A percentile compares a stretch with the other conserved stretches of the same genome.
Conservation (phyloP, 495 filamentous ascomycete genomes). For the Tirmania nivea region DNA sequence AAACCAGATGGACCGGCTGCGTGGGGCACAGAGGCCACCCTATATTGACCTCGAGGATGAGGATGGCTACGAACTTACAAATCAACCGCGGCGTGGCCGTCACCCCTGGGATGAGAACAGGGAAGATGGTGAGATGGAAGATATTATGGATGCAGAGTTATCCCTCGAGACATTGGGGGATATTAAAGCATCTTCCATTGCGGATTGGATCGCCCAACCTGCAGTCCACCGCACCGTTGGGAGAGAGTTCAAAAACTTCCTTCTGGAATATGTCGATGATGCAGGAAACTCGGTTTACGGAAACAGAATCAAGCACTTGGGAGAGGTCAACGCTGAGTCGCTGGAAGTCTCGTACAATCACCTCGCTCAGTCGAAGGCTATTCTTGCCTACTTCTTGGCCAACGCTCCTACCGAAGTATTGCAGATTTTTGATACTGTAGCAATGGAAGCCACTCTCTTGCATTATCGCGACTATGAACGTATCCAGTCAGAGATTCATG, state of each 20-base stretch:
- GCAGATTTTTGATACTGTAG: constrained; percentile 90
- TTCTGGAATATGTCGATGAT: constrained; percentile 86
- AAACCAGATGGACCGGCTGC: constrained; percentile 59
- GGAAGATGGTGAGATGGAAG: constrained; percentile 67
- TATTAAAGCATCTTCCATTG: constrained; percentile 77
- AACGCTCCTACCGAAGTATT: constrained; percentile 86
- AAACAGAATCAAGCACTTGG: constrained; percentile 72
- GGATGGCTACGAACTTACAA: constrained; percentile 56
- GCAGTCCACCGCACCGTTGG: constrained; percentile 85
- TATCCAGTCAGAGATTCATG: constrained; percentile 95
- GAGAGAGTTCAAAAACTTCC: constrained; percentile 88
- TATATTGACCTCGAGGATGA: constrained; percentile 87
- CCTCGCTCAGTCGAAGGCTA: constrained; percentile 71
- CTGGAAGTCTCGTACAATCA: constrained; percentile 93
- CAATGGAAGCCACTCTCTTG: constrained; percentile 82
- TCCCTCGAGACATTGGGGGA: constrained; percentile 79
- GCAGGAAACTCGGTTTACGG: constrained; percentile 81
- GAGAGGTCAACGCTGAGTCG: constrained; percentile 89
- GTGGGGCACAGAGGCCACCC: constrained; percentile 56
- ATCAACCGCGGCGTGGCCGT: constrained; percentile 50
- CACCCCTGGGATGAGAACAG: constrained; percentile 83
- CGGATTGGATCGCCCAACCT: constrained; percentile 83
- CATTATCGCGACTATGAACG: constrained; percentile 95
- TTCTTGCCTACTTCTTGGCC: constrained; percentile 89
- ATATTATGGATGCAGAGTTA: constrained; percentile 86